Conservation (phyloP, 1,284 basidiomycete species). For the Filobasidium uniguttulatum region DNA sequence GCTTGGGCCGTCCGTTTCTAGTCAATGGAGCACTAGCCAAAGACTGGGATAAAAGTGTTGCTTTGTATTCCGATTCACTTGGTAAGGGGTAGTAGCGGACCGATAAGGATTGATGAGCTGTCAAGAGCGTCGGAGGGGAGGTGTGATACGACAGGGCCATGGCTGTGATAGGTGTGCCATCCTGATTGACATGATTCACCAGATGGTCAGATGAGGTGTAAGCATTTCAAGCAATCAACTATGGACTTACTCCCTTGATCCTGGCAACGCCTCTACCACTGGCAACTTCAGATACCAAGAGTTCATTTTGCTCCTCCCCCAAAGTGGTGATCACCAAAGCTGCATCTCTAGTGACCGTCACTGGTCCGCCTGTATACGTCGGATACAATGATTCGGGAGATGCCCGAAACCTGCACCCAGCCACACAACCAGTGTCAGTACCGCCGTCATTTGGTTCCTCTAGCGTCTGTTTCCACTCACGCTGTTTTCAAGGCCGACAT, state of each 20-base stretch:
- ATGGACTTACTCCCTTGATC: constrained; percentile 58
- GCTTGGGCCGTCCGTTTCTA: constrained; percentile 16
- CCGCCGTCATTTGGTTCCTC: no score
- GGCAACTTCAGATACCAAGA: constrained; percentile 63
- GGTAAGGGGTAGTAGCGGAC: constrained; percentile 41
- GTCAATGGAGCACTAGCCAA: constrained; percentile 45
- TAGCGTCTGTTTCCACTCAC: no score
- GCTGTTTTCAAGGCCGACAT: no score
- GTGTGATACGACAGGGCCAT: constrained; percentile 34
- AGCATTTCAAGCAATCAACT: constrained; percentile 1
- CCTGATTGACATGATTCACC: constrained; percentile 16
- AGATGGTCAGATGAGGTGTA: constrained; percentile 46
- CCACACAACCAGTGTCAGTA: no score
- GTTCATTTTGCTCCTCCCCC: constrained; percentile 45
- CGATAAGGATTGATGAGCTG: constrained; percentile 40
- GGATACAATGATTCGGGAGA: constrained; percentile 42
- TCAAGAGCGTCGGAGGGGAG: constrained; percentile 37
- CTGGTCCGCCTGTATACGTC: constrained; percentile 74
- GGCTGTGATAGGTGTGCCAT: constrained; percentile 43
- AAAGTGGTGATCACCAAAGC: constrained; percentile 70
- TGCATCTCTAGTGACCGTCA: constrained; percentile 68
- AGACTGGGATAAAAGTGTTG: constrained; percentile 10
- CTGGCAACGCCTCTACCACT: constrained; percentile 62
- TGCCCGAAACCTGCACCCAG: constrained; percentile 34
- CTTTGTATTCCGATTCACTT: not conserved